phyloP scores from a whole-genome alignment of 495 filamentous ascomycete species.

The Penicillium cinerascens region DNA sequence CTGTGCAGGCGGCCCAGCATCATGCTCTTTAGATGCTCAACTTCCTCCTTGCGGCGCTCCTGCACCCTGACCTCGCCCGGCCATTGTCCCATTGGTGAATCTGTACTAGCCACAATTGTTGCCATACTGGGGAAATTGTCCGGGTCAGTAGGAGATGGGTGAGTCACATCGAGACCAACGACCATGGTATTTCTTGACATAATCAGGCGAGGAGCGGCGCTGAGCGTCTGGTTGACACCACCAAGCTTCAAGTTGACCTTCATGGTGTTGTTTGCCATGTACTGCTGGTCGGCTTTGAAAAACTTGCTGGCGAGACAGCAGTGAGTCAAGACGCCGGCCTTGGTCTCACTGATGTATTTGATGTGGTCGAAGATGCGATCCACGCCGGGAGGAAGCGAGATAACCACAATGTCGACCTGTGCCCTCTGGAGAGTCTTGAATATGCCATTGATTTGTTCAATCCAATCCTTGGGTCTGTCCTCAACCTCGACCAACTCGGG shows the following conservation, averaged over 20 bases:
- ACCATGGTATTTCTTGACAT: constrained; percentile 65
- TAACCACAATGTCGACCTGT: constrained; percentile 36
- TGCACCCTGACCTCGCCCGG: constrained; percentile 62
- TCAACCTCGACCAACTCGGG: neutral
- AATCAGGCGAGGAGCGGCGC: constrained; percentile 47
- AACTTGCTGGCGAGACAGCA: constrained; percentile 42
- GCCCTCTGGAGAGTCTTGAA: neutral
- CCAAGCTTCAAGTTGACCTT: constrained; percentile 82
- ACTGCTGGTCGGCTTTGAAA: constrained; percentile 39
- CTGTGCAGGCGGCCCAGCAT: constrained; percentile 53
- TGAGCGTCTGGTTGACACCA: constrained; percentile 66
- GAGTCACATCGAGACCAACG: constrained; percentile 80
- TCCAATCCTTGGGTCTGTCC: neutral
- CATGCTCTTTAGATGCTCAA: constrained; percentile 48
- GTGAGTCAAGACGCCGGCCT: constrained; percentile 57
- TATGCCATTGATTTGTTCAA: neutral
- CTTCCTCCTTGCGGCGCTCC: constrained; percentile 54
- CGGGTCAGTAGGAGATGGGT: constrained; percentile 65
- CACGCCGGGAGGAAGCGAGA: constrained; percentile 50
- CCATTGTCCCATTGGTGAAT: constrained; percentile 61
- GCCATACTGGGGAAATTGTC: constrained; percentile 63
- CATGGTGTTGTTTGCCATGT: constrained; percentile 67
- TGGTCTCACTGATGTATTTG: constrained; percentile 60
- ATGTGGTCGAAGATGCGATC: constrained; percentile 56
- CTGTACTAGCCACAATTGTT: constrained; percentile 67